Base-by-base conservation (phyloP, 495 filamentous ascomycete genomes). In the Daldinia caldariorum region DNA sequence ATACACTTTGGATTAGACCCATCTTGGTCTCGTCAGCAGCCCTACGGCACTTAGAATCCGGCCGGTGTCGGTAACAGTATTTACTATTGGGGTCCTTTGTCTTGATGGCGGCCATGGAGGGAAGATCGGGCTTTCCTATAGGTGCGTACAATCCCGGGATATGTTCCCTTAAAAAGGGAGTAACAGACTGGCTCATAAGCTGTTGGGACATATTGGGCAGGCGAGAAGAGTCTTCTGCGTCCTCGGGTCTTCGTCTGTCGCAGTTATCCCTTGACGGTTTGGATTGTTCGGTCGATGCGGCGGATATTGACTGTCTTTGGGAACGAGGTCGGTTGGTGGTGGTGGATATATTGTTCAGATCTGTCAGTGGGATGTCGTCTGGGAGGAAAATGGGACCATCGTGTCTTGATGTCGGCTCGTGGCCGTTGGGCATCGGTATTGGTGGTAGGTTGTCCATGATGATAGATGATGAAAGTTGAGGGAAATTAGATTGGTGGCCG, bases 41-140 rank as follows among this genome's bases (percentile, higher is more conserved):
- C 59, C 94, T 86, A 58, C 92, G 82, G 79, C 95, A 99, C 81
- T 97, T 97, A 32, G 94, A 87, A 75, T 98, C 96, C 20, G 95
- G 96, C 49, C 92, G 86, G 77, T 99, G 95, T 34, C 95, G 89
- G 79, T 99, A 98, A 79, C 95, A 99, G 81, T 92, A 98, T 77
- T 91, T 93, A 53, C 93, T 95, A 76, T 95, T 97, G 4, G 85
- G 83, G 57, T 89, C 81, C 67, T 85, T 84, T 41, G 75, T 80
- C 63, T 74, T 76, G 34, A 76, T 70, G 35, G 72, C 79, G 66
- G 78, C 82, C 56, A 80, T 71, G 3, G 71, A 74, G 5, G 79
- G 75, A 37, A 79, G 78, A 35, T 79, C 75, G 1, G 78, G 45
- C 70, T 82, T 77, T 66, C 89, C 87, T 56, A 89, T 79, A 2